These are phyloP conservation scores for Periconia macrospinosa DNA, from an alignment of 2,329 filamentous ascomycete genomes.

Conservation along the genomic window DNA sequence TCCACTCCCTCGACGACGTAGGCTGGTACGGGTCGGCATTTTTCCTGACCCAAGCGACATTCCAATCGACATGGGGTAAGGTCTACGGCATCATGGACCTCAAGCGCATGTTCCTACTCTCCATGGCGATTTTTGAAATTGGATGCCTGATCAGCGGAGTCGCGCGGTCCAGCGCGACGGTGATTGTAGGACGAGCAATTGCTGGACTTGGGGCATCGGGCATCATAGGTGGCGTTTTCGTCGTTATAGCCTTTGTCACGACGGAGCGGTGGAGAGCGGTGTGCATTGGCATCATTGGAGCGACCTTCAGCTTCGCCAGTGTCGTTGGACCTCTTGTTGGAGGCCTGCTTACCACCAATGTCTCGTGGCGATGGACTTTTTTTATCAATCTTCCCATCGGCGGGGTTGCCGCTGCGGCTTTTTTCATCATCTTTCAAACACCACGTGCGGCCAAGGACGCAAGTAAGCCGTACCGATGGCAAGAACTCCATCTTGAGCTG, in stretches of 20 bases:
- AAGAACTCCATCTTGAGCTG: too few relatives aligned
- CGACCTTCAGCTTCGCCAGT: too few relatives aligned
- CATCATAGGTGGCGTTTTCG: slow-evolving; percentile 32
- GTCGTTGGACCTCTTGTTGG: neutral
- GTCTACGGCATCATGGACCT: slow-evolving; percentile 46
- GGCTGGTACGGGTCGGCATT: slow-evolving; percentile 25
- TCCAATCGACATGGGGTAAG: slow-evolving; percentile 16
- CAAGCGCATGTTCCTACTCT: too few relatives aligned
- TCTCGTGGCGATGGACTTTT: neutral
- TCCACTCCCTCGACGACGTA: slow-evolving; percentile 37
- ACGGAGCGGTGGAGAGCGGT: too few relatives aligned
- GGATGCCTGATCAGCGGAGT: slow-evolving; percentile 56
- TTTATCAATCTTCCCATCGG: neutral
- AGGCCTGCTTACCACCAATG: neutral
- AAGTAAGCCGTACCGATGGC: too few relatives aligned
- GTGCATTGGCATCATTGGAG: too few relatives aligned
- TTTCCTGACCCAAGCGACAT: too few relatives aligned
- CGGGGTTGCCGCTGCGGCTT: too few relatives aligned
- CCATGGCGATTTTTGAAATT: slow-evolving; percentile 54
- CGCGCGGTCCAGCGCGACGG: slow-evolving; percentile 33
- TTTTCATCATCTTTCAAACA: too few relatives aligned
- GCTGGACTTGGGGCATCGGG: slow-evolving; percentile 43
- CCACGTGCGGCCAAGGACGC: too few relatives aligned
- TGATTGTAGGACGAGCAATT: slow-evolving; percentile 45
- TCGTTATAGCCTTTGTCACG: slow-evolving; percentile 40